Conservation (phyloP, 768 basidiomycete species). For the Boletus barrowsii region DNA sequence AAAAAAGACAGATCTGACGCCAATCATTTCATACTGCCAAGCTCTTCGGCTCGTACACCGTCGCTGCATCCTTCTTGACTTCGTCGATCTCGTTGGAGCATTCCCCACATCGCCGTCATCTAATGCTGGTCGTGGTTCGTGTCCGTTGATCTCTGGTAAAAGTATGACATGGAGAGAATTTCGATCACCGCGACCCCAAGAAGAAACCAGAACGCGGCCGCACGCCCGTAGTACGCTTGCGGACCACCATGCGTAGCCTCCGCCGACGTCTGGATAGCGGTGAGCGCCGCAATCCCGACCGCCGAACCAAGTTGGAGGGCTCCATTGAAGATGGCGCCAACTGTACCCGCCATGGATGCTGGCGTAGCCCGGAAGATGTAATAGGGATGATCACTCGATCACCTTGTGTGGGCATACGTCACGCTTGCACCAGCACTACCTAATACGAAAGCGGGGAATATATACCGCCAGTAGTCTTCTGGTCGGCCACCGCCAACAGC, state of each 20-base stretch:
- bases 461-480: background rate
- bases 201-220: slow-evolving; percentile 45
- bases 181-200: slow-evolving; percentile 36
- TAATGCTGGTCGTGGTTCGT: background rate
- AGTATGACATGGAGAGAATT: slow-evolving; percentile 31
- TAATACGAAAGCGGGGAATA: background rate
- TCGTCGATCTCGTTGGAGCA: too few relatives aligned
- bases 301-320: slow-evolving; percentile 54
- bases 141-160: slow-evolving; percentile 31
- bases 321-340: slow-evolving; percentile 56
- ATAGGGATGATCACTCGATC: background rate
- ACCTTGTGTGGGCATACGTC: background rate
- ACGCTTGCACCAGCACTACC: background rate
- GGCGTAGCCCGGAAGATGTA: slow-evolving; percentile 46
- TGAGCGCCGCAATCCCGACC: slow-evolving; percentile 46
- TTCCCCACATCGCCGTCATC: background rate
- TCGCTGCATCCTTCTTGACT: too few relatives aligned
- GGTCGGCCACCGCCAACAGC: background rate
- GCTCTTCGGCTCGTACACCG: too few relatives aligned
- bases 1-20: too few relatives aligned
- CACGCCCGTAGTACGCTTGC: slow-evolving; percentile 37
- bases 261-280: slow-evolving; percentile 46
- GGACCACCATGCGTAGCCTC: slow-evolving; percentile 33
- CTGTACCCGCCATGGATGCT: slow-evolving; percentile 47
- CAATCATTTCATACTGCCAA: too few relatives aligned